Base-by-base conservation (phyloP, 2,329 filamentous ascomycete species). In the Neofusicoccum kwambonambiense region DNA sequence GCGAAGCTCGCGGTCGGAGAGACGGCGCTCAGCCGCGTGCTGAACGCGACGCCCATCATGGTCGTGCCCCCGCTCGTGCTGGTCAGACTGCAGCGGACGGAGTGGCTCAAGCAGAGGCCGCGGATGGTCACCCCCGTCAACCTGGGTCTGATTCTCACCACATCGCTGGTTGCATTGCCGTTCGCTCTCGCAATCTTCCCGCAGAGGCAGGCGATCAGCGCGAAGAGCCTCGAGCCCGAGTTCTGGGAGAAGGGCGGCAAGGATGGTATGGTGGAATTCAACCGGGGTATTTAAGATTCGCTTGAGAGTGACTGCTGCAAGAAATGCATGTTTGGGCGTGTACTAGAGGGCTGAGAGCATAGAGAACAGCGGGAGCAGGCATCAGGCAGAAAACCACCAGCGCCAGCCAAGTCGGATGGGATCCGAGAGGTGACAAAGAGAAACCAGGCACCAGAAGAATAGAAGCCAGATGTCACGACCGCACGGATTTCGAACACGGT, bases 41-140 rank as follows among this genome's bases (percentile, higher is more conserved):
- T 98, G 72, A 99, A 98, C 78, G 91, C 92, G 67, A 96, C 91
- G 12, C 95, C 95, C 11, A 95, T 99, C 80, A 99, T 99, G 95
- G 93, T 96, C 13, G 83, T 99, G 51, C 95, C 95, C 47, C 92
- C 95, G 22, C 82, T 99, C 75, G 80, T 96, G 27, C 84, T 99
- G 63, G 90, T 98, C 61, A 85, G 88, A 70, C 82, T 99, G 71
- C 93, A 99, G 83, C 86, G 89, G 78, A 91, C 88, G 60, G 84
- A 89, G 66, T 98, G 92, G 92, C 79, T 98, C 71, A 88, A 88
- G 80, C 82, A 83, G 67, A 86, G 91, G 69, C 95, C 94, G 6
- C 84, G 89, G 66, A 82, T 93, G 78, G 90, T 92, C 11, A 81
- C 90, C 64, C 92, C 93, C 0, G 82, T 97, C 51, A 99, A 99